Base-by-base conservation (phyloP, 2,329 filamentous ascomycete genomes). In the Phoma sp. region DNA sequence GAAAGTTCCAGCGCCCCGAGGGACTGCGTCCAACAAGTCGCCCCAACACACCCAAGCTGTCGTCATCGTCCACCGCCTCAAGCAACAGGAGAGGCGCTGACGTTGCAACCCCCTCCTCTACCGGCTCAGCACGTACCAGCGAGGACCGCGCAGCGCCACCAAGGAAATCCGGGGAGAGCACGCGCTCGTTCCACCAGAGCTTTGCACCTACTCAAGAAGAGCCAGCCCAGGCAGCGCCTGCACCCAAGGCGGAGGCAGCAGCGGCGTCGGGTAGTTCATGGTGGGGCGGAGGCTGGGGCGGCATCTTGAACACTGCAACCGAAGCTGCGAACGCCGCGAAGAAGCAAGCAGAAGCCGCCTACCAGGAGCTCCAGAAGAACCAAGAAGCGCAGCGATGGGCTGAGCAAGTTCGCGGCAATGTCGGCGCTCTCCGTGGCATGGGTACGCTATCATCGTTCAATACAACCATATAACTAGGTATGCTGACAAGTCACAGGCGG, bases 331-430 rank as follows among this genome's bases (percentile, higher is more conserved):
- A 80, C 61, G 88, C 90, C n/a, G 91, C 89, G 21, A 87, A 96
- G 77, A 96, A 96, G 80, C 91, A 93, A 74, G 93, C 95, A 39
- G 93, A 97, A 77, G 91, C 89, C 7, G 89, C 93, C 0, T 93
- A 96, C 61, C 96, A 93, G 74, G 92, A 98, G 75, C 93, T 99
- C 40, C 91, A 96, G 74, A 89, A 95, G 72, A 97, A 96, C 68
- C 92, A 98, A 72, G 95, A 99, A 75, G 95, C 93, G 45, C 93
- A 93, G 79, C 90, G 91, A 74, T 99, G 93, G 92, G 91, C 93
- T 1, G 91, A 96, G 47, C 93, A 98, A 74, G 90, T 98, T 49
- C 88, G 88, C 69, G 93, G 92, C 55, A 96, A 96, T 71, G 90
- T 96, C 42, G 90, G 88, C 37, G 87, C 87, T 26, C 80, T 98